These are phyloP conservation scores for Musa acuminata DNA, from an alignment of 176 grass and related monocot genomes.

Conservation along the genomic window DNA sequence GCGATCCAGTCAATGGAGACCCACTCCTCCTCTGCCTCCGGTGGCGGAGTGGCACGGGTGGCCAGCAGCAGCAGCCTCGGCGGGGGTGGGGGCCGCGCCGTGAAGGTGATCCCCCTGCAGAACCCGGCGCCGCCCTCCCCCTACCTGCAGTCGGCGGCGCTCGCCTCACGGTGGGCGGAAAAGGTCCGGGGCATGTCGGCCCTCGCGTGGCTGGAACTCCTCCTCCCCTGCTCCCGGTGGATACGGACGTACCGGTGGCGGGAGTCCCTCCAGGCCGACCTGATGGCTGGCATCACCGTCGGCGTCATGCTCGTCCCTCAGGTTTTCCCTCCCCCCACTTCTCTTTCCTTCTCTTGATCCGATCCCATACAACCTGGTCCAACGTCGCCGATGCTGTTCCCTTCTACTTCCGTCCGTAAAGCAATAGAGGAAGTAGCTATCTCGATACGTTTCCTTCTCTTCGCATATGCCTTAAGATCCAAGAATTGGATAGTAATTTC, in stretches of 20 bases:
- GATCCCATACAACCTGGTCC: neutral
- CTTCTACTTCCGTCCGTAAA: neutral
- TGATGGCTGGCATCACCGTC: conserved; percentile 81
- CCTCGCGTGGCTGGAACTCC: conserved; percentile 44
- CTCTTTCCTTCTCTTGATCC: neutral
- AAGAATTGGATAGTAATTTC: no score
- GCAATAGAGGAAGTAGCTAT: neutral
- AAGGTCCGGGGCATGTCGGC: conserved; percentile 45
- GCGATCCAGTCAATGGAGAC: neutral
- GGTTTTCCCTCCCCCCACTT: conserved; percentile 24
- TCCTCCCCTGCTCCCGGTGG: conserved; percentile 60
- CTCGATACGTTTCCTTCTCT: neutral
- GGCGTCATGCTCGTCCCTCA: conserved; percentile 97
- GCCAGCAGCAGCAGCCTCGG: conserved; percentile 1
- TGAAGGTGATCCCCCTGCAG: conserved; percentile 65
- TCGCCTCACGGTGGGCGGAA: conserved; percentile 19
- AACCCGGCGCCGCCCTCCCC: conserved; percentile 27
- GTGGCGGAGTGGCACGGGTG: neutral
- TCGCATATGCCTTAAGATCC: no score
- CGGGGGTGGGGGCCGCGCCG: conserved; percentile 28
- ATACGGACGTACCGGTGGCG: conserved; percentile 58
- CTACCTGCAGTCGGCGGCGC: conserved; percentile 13
- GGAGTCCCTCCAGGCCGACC: conserved; percentile 65
- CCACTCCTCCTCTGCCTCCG: neutral
- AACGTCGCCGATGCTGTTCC: neutral